These are phyloP conservation scores for Tylopilus sp. DNA, from an alignment of 768 basidiomycete genomes.

Conservation along the genomic window DNA sequence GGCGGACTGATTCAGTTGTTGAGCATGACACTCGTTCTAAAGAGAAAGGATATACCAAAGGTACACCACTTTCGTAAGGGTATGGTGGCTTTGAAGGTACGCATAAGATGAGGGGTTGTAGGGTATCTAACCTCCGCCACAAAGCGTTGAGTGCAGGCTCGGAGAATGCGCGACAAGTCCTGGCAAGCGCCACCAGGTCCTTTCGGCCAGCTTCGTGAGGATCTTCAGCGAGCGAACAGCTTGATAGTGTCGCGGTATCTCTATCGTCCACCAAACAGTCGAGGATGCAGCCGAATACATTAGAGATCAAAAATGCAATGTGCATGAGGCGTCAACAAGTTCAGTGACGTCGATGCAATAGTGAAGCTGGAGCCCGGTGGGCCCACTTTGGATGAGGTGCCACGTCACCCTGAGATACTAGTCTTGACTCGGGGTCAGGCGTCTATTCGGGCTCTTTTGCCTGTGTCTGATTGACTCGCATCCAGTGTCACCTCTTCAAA, in stretches of 20 bases:
- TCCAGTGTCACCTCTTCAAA: too few relatives aligned
- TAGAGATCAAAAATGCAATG: neutral
- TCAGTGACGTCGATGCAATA: neutral
- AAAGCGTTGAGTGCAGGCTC: conserved; percentile 16
- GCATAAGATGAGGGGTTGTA: conserved; percentile 7
- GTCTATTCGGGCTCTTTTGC: too few relatives aligned
- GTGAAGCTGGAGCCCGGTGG: neutral
- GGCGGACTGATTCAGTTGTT: neutral
- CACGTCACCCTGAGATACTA: too few relatives aligned
- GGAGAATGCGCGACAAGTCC: conserved; percentile 13
- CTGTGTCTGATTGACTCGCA: too few relatives aligned
- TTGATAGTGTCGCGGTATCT: neutral
- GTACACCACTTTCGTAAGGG: neutral
- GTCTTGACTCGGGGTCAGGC: too few relatives aligned
- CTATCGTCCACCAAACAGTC: neutral
- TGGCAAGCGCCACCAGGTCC: conserved; percentile 10
- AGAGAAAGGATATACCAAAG: neutral
- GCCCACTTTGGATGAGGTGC: too few relatives aligned
- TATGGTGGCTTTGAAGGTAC: neutral
- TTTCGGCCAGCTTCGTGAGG: neutral
- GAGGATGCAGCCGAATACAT: conserved; percentile 1
- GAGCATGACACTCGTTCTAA: neutral
- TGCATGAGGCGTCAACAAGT: conserved; percentile 3
- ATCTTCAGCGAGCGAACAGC: neutral
- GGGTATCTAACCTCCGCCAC: conserved; percentile 10